Evolutionary conservation across 2,329 filamentous ascomycete species (phyloP).

Genomic region (Drechslera avenae): DNA sequence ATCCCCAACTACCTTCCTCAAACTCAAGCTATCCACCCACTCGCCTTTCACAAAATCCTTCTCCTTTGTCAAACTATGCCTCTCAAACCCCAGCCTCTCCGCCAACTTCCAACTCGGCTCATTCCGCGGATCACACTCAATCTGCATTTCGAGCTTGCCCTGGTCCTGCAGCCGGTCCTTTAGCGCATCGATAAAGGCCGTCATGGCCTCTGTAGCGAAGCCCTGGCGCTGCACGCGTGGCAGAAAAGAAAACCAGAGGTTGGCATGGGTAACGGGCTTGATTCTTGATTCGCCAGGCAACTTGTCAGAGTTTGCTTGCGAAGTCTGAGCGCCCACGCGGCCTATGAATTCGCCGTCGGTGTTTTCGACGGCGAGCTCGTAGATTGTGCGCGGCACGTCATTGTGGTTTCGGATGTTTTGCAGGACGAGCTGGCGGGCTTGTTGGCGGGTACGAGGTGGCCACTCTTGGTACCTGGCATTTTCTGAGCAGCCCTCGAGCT

Average conservation of each 20-base stretch:
- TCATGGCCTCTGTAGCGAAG: constrained; percentile 41
- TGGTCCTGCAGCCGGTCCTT: constrained; percentile 9
- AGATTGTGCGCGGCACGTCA: constrained; percentile 19
- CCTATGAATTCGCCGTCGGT: constrained; percentile 31
- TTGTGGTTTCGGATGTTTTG: constrained; percentile 24
- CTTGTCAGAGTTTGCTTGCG: constrained; percentile 10
- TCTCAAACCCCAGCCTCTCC: constrained; percentile 37
- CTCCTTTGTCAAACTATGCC: constrained; percentile 31
- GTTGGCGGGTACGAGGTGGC: constrained; percentile 25
- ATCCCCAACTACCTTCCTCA: constrained; percentile 26
- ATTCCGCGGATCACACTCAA: constrained; percentile 47
- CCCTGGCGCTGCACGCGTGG: constrained; percentile 32
- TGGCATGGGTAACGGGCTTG: constrained; percentile 17
- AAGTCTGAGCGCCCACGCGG: constrained; percentile 32
- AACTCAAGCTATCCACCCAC: constrained; percentile 40
- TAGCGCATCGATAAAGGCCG: constrained; percentile 30
- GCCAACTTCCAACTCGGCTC: constrained; percentile 36
- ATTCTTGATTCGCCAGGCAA: constrained; percentile 7
- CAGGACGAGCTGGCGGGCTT: constrained; percentile 28
- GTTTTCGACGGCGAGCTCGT: constrained; percentile 39
- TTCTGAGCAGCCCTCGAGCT: constrained; percentile 29
- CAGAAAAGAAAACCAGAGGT: constrained; percentile 42
- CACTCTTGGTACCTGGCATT: constrained; percentile 39
- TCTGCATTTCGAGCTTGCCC: constrained; percentile 31
- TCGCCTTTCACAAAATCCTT: constrained; percentile 41